These are phyloP conservation scores for Fusarium albosuccineum DNA, from an alignment of 2,329 filamentous ascomycete genomes.

Conservation along the genomic window DNA sequence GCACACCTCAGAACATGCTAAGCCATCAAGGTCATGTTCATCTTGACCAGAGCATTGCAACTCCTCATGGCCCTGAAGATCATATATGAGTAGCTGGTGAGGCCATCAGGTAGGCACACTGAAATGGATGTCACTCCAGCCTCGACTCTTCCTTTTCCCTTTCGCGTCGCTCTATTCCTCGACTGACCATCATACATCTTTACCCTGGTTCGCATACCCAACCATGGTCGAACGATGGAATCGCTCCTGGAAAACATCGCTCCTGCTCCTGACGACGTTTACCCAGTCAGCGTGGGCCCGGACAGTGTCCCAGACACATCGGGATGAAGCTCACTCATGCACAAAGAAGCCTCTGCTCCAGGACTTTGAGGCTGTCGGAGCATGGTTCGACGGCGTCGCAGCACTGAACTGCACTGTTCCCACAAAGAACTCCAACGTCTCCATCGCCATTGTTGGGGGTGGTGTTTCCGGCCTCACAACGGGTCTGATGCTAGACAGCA, in stretches of 20 bases:
- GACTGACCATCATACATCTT: neutral
- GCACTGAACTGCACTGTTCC: constrained; percentile 3
- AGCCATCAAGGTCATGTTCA: constrained; percentile 2
- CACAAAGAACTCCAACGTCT: neutral
- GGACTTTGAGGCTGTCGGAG: constrained; percentile 18
- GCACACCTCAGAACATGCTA: neutral
- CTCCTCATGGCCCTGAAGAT: too few relatives aligned
- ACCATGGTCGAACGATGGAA: neutral
- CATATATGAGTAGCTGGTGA: neutral
- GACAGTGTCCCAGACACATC: neutral
- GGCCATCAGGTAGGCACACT: neutral
- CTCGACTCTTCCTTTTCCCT: too few relatives aligned
- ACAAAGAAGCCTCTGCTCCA: neutral
- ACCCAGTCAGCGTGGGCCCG: neutral
- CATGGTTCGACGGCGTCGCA: constrained; percentile 23
- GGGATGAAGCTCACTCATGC: neutral
- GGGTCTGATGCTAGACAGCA: constrained; percentile 61
- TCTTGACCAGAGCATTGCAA: neutral
- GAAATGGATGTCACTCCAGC: neutral
- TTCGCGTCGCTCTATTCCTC: neutral
- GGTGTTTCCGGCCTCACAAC: constrained; percentile 76
- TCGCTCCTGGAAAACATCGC: neutral
- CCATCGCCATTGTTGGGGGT: constrained; percentile 73
- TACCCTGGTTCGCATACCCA: too few relatives aligned
- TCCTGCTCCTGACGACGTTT: neutral